Base-by-base conservation (phyloP, 176 grass and related monocot genomes). In the Oryza coarctata region DNA sequence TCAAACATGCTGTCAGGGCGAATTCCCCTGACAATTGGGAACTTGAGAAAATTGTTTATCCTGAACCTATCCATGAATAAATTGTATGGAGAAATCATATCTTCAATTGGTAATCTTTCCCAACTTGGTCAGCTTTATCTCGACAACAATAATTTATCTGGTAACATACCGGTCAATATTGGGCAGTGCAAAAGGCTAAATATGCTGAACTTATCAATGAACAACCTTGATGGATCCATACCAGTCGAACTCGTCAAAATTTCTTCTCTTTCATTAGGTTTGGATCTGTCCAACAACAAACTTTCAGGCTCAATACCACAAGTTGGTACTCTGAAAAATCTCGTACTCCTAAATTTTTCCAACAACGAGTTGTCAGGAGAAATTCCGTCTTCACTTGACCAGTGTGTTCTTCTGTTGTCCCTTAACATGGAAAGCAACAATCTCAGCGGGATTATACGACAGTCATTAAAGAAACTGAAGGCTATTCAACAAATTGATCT, bases 1-100 rank as follows among this genome's bases (percentile, higher is more conserved):
- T 30, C 84, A 18, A 97, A 94, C 35, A 84, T 73, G 73, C 83
- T 92, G 61, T 82, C 85, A 43, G 87, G 85, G n/a, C 3, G 23
- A 40, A 92, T 97, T 77, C 94, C 91, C 9, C 12, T 5, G 10
- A 75, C 45, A 4, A 70, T 94, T 41, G 69, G 94, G 26, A 88
- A 83, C 31, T 76, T 97, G 4, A 17, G 1, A 1, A 74, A 83
- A 0, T 62, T 97, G 73, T 0, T 69, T 74, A 1, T 63, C 5
- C 73, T 97, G 13, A 14, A 20, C 34, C 80, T 97, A 3, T 90
- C 78, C 1, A 78, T 0, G 10, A 97, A 97, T 69, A 82, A 12
- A 5, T 75, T 97, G 0, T 86, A 82, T 12, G 85, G 94, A 7
- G 8, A 83, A 29, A 94, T 97, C n/a, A 82, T 82, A 47, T 44